phyloP scores from a whole-genome alignment of 2,329 filamentous ascomycete genomes.

The Fusarium sp. region DNA sequence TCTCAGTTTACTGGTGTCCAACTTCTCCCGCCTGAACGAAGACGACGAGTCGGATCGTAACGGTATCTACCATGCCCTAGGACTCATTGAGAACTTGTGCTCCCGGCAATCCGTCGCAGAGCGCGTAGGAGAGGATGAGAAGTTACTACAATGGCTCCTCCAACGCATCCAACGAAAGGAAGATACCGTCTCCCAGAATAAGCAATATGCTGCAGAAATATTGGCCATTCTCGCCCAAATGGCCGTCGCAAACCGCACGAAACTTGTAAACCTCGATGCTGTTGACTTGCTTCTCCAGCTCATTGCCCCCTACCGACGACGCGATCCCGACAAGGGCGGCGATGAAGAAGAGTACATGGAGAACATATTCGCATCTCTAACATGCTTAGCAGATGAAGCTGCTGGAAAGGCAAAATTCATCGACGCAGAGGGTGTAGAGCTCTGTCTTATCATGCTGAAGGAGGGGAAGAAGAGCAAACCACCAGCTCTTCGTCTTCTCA shows the following conservation, averaged over 20 bases:
- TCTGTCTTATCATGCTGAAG: constrained; percentile 90
- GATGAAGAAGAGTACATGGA: constrained; percentile 96
- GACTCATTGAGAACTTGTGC: constrained; percentile 85
- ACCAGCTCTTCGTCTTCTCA: constrained; percentile 81
- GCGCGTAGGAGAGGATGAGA: constrained; percentile 74
- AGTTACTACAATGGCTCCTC: constrained; percentile 80
- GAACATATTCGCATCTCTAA: constrained; percentile 89
- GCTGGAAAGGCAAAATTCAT: constrained; percentile 83
- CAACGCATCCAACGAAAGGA: constrained; percentile 77
- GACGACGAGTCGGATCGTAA: constrained; percentile 75
- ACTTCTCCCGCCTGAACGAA: constrained; percentile 84
- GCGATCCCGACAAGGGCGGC: constrained; percentile 84
- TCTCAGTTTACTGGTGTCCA: constrained; percentile 77
- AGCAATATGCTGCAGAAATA: constrained; percentile 93
- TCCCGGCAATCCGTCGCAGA: constrained; percentile 76
- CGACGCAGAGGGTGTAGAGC: constrained; percentile 90
- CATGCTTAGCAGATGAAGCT: constrained; percentile 79
- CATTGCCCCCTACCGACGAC: constrained; percentile 83
- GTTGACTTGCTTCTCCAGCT: constrained; percentile 85
- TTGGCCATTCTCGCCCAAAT: constrained; percentile 88
- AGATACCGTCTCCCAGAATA: constrained; percentile 81
- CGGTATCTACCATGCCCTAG: constrained; percentile 87
- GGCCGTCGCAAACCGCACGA: constrained; percentile 70
- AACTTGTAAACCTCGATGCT: constrained; percentile 73
- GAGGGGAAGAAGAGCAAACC: constrained; percentile 86